Conservation (phyloP, 768 basidiomycete genomes). For the Paxillus involutus region DNA sequence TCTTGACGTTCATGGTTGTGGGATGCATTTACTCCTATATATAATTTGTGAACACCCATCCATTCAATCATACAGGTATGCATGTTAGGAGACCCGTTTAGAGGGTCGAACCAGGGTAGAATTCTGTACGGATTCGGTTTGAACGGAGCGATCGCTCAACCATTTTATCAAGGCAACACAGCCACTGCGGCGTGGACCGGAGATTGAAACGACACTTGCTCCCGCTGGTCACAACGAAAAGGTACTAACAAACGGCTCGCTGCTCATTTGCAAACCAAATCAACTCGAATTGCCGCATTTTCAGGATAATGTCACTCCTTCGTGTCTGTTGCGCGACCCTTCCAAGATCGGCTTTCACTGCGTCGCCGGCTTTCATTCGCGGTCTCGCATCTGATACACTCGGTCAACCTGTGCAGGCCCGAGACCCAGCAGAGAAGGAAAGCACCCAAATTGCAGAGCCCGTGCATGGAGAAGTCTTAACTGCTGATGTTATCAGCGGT, state of each 20-base stretch:
- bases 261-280: neutral
- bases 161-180: conserved; percentile 4
- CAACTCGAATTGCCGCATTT: neutral
- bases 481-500: conserved; percentile 83
- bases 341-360: conserved; percentile 18
- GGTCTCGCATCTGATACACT: conserved; percentile 18
- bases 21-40: neutral
- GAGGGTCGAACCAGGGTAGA: too few relatives aligned
- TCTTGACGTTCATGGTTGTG: neutral
- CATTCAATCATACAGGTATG: too few relatives aligned
- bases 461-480: conserved; percentile 57
- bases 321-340: conserved; percentile 41
- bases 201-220: neutral
- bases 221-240: neutral
- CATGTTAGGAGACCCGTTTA: too few relatives aligned
- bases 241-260: neutral
- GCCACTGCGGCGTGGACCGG: conserved; percentile 19
- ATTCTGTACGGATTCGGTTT: too few relatives aligned
- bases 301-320: conserved; percentile 53
- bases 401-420: conserved; percentile 19
- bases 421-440: conserved; percentile 20
- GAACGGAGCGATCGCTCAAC: too few relatives aligned
- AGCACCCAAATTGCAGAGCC: conserved; percentile 43
- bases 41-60: too few relatives aligned
- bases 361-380: conserved; percentile 13